These are phyloP conservation scores for Euphorbia lathyris DNA, from an alignment of 345 rosid species.

Conservation along the genomic window DNA sequence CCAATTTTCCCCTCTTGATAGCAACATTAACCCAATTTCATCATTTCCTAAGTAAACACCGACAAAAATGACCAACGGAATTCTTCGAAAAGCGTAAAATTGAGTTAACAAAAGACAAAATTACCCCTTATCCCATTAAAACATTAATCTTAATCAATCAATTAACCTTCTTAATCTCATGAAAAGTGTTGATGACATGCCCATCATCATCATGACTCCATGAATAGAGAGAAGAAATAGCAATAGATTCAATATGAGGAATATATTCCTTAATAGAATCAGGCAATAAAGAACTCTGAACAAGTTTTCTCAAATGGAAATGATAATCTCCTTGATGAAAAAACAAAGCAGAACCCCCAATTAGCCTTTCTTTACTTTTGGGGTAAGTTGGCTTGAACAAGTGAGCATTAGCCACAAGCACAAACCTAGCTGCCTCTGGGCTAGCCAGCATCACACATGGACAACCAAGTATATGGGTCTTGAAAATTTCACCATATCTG, in stretches of 20 bases:
- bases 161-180: slow-evolving; percentile 47
- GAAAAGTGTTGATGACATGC: slow-evolving; percentile 37
- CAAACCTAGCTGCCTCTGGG: slow-evolving; percentile 48
- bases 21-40: too few species aligned
- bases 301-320: slow-evolving; percentile 35
- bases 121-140: neutral
- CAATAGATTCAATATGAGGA: slow-evolving; percentile 37
- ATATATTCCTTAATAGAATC: slow-evolving; percentile 28
- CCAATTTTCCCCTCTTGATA: too few species aligned
- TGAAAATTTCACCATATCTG: slow-evolving; percentile 50
- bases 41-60: too few species aligned
- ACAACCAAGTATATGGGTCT: slow-evolving; percentile 53
- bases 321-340: slow-evolving; percentile 54
- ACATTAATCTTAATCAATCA: neutral
- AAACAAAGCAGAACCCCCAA: slow-evolving; percentile 52
- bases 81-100: too few species aligned
- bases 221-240: slow-evolving; percentile 31
- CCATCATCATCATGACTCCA: slow-evolving; percentile 21
- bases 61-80: too few species aligned
- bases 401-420: slow-evolving; percentile 43
- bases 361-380: slow-evolving; percentile 42
- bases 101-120: too few species aligned
- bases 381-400: slow-evolving; percentile 60
- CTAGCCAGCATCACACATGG: slow-evolving; percentile 48
- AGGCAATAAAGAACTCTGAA: slow-evolving; percentile 40